These are phyloP conservation scores for Excoecaria agallocha DNA, from an alignment of 345 rosid genomes.

Conservation along the genomic window DNA sequence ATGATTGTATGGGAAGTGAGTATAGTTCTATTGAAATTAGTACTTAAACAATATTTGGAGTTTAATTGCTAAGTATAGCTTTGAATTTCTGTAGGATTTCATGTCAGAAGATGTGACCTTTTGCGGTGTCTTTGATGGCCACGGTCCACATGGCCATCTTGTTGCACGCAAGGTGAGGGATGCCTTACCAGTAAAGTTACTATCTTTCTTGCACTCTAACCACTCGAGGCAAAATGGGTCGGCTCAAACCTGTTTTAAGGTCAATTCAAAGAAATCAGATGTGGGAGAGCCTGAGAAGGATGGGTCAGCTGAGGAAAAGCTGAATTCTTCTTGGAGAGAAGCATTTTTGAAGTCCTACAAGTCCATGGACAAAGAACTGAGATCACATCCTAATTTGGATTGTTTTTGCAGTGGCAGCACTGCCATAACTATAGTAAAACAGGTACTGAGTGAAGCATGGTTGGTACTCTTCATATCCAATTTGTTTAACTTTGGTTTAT, in stretches of 20 bases:
- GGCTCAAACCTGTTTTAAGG: slow-evolving; percentile 48
- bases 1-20: slow-evolving; percentile 99
- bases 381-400: slow-evolving; percentile 88
- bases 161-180: slow-evolving; percentile 98
- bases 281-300: slow-evolving; percentile 49
- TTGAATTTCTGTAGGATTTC: slow-evolving; percentile 64
- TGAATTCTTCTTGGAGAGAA: slow-evolving; percentile 76
- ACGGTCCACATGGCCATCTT: slow-evolving; percentile 98
- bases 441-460: slow-evolving; percentile 43
- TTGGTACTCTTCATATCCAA: not conserved
- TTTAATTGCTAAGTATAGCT: slow-evolving; percentile 14
- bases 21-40: slow-evolving; percentile 23
- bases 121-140: slow-evolving; percentile 98
- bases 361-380: slow-evolving; percentile 96
- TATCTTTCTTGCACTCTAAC: slow-evolving; percentile 53
- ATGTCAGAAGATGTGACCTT: slow-evolving; percentile 82
- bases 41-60: slow-evolving; percentile 17
- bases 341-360: slow-evolving; percentile 83
- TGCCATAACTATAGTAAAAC: slow-evolving; percentile 82
- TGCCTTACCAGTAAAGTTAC: slow-evolving; percentile 71
- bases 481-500: slow-evolving; percentile 17
- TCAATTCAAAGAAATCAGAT: slow-evolving; percentile 46
- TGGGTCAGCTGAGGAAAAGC: slow-evolving; percentile 44
- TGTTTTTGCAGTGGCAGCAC: slow-evolving; percentile 99
- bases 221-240: slow-evolving; percentile 54